A percentile compares a stretch with the other conserved stretches of the same genome.
Conservation (phyloP, 1,139 yeast genomes). For the Kurtzmaniella quercitrusa region DNA sequence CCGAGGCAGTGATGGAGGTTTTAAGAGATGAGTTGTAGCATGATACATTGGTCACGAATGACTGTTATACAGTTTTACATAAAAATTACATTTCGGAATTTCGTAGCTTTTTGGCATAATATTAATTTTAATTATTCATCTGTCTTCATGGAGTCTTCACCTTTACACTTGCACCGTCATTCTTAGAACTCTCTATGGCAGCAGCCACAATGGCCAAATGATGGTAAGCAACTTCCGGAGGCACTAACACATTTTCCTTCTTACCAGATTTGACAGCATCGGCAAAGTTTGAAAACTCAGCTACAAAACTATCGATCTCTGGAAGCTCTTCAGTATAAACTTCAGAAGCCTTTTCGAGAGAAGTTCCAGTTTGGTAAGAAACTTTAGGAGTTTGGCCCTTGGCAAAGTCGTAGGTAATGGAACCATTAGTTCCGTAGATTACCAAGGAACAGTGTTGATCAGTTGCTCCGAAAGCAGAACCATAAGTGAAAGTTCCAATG, state of each 20-base stretch:
- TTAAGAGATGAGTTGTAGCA: background rate
- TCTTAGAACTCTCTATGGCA: constrained; percentile 64
- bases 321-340: constrained; percentile 50
- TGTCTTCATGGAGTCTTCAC: constrained; percentile 36
- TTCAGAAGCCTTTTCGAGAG: constrained; percentile 39
- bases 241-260: constrained; percentile 51
- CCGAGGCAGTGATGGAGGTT: constrained; percentile 6
- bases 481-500: constrained; percentile 87
- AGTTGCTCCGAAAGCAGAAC: constrained; percentile 85
- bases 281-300: constrained; percentile 72
- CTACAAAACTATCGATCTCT: constrained; percentile 48
- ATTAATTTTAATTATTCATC: constrained; percentile 13
- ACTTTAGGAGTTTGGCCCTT: constrained; percentile 49
- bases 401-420: constrained; percentile 60
- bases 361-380: constrained; percentile 45
- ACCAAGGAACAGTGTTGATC: constrained; percentile 63
- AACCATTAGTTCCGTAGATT: constrained; percentile 76
- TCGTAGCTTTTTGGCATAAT: background rate
- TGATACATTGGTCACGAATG: too few relatives aligned
- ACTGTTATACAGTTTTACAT: too few relatives aligned
- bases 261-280: constrained; percentile 65
- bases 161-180: constrained; percentile 53
- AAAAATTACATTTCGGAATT: background rate
- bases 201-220: constrained; percentile 89
- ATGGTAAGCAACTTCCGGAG: constrained; percentile 80